A percentile compares a stretch with the other conserved stretches of the same genome.
Evolutionary conservation across 2,329 filamentous ascomycete species (phyloP).

Genomic region (Colletotrichum filicis): DNA sequence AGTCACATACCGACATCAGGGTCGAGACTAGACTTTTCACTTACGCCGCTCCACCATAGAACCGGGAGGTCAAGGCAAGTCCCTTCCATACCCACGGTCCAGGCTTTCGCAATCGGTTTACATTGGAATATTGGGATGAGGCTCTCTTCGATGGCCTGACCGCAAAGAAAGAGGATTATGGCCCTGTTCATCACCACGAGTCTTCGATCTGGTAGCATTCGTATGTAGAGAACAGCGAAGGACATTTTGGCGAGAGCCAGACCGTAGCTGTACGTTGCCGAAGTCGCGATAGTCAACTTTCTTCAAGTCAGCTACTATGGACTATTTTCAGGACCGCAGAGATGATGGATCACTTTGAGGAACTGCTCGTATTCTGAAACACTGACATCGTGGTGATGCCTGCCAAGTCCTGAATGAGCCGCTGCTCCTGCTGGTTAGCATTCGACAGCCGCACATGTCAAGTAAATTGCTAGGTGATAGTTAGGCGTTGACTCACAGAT

Average conservation of each 20-base stretch:
- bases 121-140: constrained; percentile 43
- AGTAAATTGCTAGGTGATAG: no score
- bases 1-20: background rate
- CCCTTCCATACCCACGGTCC: constrained; percentile 37
- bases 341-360: background rate
- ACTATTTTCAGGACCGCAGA: background rate
- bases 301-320: background rate
- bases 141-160: constrained; percentile 44
- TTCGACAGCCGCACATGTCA: no score
- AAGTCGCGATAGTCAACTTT: constrained; percentile 37
- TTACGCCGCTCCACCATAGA: constrained; percentile 46
- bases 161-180: constrained; percentile 41
- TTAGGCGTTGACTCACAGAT: background rate
- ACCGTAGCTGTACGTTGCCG: constrained; percentile 43
- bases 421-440: background rate
- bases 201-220: constrained; percentile 41
- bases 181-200: constrained; percentile 43
- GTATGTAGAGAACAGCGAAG: constrained; percentile 46
- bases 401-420: constrained; percentile 9
- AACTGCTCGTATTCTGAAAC: background rate
- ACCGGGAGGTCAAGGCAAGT: constrained; percentile 42
- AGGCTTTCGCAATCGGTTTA: constrained; percentile 42
- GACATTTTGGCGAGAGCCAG: constrained; percentile 44
- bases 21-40: constrained; percentile 16
- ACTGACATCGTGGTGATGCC: constrained; percentile 1